Conservation (phyloP, 2,329 filamentous ascomycete genomes). For the Ramularia endophylla region DNA sequence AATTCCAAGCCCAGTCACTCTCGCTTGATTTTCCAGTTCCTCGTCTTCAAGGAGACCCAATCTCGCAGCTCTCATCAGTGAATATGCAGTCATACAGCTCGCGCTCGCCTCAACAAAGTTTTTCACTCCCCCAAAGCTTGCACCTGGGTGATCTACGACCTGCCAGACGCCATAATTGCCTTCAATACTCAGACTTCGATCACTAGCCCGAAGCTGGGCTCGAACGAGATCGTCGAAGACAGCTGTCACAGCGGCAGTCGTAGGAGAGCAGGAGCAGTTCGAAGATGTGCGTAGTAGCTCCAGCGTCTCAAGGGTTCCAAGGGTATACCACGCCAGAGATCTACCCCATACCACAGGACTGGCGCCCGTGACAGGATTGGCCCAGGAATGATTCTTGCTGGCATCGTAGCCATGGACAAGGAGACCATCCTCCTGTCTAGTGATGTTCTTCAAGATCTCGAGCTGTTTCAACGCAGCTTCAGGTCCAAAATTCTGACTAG, state of each 20-base stretch:
- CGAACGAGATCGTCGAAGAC: constrained; percentile 36
- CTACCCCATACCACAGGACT: constrained; percentile 51
- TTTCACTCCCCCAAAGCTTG: constrained; percentile 28
- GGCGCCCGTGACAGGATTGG: constrained; percentile 45
- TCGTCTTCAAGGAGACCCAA: constrained; percentile 31
- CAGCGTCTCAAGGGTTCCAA: constrained; percentile 47
- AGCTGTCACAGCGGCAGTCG: constrained; percentile 28
- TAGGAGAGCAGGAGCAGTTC: constrained; percentile 19
- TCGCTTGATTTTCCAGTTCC: constrained; percentile 27
- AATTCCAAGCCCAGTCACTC: constrained; percentile 43
- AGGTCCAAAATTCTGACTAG: constrained; percentile 11
- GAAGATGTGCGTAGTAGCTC: constrained; percentile 33
- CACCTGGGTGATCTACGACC: constrained; percentile 46
- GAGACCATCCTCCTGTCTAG: constrained; percentile 38
- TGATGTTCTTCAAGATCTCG: constrained; percentile 41
- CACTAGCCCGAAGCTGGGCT: constrained; percentile 35
- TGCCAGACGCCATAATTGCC: constrained; percentile 48
- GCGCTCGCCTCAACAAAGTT: constrained; percentile 59
- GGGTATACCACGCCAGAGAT: constrained; percentile 50
- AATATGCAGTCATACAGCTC: constrained; percentile 53
- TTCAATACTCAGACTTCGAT: constrained; percentile 21
- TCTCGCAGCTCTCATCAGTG: constrained; percentile 44
- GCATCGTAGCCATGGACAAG: constrained; percentile 53
- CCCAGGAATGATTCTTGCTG: constrained; percentile 46
- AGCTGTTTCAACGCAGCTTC: constrained; percentile 36